These are phyloP conservation scores for Acmispon strigosus DNA, from an alignment of 306 rosid species.

Conservation along the genomic window DNA sequence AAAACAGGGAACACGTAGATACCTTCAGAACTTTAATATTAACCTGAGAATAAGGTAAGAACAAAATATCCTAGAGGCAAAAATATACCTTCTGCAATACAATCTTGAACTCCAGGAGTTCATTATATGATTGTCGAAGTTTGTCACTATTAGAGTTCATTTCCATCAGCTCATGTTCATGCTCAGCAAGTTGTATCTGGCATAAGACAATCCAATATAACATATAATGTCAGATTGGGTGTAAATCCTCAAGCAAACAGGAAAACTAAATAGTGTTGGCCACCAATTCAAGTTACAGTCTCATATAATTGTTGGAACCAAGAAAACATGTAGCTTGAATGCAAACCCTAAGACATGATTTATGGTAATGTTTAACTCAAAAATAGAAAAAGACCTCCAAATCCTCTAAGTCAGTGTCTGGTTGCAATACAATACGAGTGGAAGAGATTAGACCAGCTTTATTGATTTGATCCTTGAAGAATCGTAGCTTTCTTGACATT, in stretches of 20 bases:
- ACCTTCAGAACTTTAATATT: neutral
- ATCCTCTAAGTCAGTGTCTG: conserved; percentile 75
- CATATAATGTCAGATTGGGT: conserved; percentile 23
- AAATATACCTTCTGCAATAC: conserved; percentile 80
- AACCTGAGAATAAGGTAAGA: conserved; percentile 14
- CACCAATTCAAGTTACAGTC: conserved; percentile 12
- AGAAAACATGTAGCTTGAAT: conserved; percentile 19
- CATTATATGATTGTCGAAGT: conserved; percentile 85
- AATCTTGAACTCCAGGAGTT: conserved; percentile 94
- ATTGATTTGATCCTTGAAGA: conserved; percentile 86
- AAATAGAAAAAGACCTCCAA: conserved; percentile 63
- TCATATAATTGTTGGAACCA: conserved; percentile 5
- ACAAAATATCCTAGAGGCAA: neutral
- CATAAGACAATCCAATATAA: conserved; percentile 15
- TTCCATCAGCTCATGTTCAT: conserved; percentile 89
- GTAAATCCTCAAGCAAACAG: conserved; percentile 5
- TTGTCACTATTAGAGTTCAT: conserved; percentile 88
- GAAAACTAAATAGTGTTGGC: neutral
- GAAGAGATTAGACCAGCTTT: conserved; percentile 73
- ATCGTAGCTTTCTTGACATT: conserved; percentile 92
- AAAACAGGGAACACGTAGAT: neutral
- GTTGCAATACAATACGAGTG: conserved; percentile 53
- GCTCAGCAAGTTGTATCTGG: conserved; percentile 91
- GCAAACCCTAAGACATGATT: conserved; percentile 14
- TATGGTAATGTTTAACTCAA: no score